phyloP scores from a whole-genome alignment of 1,284 basidiomycete species.

The Calocybe gambosa region DNA sequence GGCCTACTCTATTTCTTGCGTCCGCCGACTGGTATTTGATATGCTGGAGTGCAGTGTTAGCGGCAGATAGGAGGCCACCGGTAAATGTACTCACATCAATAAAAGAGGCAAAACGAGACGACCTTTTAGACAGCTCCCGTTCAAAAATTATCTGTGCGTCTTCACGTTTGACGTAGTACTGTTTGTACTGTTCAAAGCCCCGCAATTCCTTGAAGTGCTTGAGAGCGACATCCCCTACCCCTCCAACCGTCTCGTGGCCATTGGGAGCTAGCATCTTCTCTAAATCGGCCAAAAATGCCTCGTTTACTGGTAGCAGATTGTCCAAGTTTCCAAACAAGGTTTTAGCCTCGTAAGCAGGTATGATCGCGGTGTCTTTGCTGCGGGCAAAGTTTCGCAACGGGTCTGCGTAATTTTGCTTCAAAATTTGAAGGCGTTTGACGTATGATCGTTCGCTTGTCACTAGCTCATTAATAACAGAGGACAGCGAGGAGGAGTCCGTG shows the following conservation, averaged over 20 bases:
- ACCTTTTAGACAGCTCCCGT: conserved; percentile 72
- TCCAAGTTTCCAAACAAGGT: conserved; percentile 93
- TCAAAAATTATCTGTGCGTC: conserved; percentile 90
- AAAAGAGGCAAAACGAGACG: conserved; percentile 73
- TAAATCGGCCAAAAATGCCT: conserved; percentile 80
- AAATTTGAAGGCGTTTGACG: conserved; percentile 64
- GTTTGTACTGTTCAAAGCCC: conserved; percentile 87
- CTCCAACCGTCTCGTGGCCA: conserved; percentile 51
- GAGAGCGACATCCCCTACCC: conserved; percentile 81
- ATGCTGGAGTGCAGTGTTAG: conserved; percentile 41
- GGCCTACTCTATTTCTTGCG: conserved; percentile 77
- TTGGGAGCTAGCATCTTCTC: conserved; percentile 67
- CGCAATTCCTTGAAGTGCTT: conserved; percentile 77
- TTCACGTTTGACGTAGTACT: conserved; percentile 90
- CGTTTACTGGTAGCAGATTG: conserved; percentile 80
- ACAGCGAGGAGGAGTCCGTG: conserved; percentile 57
- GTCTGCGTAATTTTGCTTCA: conserved; percentile 84
- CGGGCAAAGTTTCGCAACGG: conserved; percentile 83
- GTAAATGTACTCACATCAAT: conserved; percentile 67
- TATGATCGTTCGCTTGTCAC: conserved; percentile 75
- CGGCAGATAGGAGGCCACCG: conserved; percentile 10
- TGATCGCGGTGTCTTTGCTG: conserved; percentile 79
- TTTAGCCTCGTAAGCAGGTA: conserved; percentile 88
- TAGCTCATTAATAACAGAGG: conserved; percentile 70
- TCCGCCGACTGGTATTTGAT: conserved; percentile 87